Conservation (phyloP, 164 flowering plant species). For the Vitis cinerea region DNA sequence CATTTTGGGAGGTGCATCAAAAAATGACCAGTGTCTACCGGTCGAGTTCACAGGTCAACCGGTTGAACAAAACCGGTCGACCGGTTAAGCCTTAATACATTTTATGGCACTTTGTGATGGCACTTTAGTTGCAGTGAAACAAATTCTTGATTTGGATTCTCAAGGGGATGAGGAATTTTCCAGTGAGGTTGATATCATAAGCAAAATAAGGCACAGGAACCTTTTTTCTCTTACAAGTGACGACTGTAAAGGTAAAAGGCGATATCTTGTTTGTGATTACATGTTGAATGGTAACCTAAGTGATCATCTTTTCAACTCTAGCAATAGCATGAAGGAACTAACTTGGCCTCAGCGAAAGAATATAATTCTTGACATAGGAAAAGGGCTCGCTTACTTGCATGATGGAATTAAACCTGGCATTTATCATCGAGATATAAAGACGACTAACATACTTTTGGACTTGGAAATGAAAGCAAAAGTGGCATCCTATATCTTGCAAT, state of each 20-base stretch:
- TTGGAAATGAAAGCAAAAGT: constrained; percentile 35
- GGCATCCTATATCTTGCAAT: neutral
- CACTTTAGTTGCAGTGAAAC: constrained; percentile 35
- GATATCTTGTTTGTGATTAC: constrained; percentile 44
- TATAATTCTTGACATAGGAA: constrained; percentile 39
- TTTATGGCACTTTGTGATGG: constrained; percentile 25
- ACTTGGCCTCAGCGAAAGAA: constrained; percentile 42
- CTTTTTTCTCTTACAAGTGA: no score
- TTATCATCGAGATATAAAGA: constrained; percentile 36
- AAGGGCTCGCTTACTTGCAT: constrained; percentile 38
- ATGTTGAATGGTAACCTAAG: constrained; percentile 37
- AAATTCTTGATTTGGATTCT: constrained; percentile 25
- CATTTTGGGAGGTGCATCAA: no score
- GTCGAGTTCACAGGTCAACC: no score
- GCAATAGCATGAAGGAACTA: constrained; percentile 1
- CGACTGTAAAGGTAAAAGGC: no score
- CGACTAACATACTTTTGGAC: constrained; percentile 35
- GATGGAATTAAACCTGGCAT: constrained; percentile 34
- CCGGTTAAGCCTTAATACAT: no score
- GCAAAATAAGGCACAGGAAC: no score
- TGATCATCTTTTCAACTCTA: constrained; percentile 15
- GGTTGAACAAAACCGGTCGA: no score
- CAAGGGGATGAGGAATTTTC: constrained; percentile 31
- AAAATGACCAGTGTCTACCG: no score
- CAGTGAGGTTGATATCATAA: no score